Evolutionary conservation across 371 early-diverging fungal genomes (phyloP).

Genomic region (Apophysomyces variabilis): DNA sequence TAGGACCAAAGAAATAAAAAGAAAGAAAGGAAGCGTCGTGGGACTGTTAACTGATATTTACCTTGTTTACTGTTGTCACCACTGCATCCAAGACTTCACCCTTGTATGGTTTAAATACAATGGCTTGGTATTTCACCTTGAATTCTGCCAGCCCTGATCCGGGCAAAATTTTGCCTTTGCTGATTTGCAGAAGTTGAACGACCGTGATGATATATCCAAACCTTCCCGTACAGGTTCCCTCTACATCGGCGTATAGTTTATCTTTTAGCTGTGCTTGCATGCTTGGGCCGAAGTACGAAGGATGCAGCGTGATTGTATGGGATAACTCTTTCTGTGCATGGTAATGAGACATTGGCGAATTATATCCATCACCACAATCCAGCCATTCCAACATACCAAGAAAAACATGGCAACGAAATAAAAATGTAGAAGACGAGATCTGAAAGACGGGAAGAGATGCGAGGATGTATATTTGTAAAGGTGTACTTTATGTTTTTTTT

Average conservation of each 20-base stretch:
- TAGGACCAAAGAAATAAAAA: neutral
- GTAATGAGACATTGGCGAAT: conserved; percentile 10
- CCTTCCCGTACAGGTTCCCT: conserved; percentile 93
- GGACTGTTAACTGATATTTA: conserved; percentile 24
- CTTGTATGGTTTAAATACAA: conserved; percentile 97
- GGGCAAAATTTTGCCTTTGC: conserved; percentile 86
- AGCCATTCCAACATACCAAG: conserved; percentile 18
- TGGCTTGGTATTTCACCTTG: conserved; percentile 92
- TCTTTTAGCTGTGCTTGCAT: conserved; percentile 79
- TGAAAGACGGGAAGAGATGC: too few species aligned
- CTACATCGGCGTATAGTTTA: conserved; percentile 90
- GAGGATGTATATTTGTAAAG: too few species aligned
- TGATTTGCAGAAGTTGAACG: conserved; percentile 74
- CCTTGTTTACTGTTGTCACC: conserved; percentile 94
- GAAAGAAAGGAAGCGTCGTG: too few species aligned
- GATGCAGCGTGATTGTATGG: conserved; percentile 93
- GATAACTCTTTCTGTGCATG: conserved; percentile 73
- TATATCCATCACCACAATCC: neutral
- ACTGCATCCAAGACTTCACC: conserved; percentile 97
- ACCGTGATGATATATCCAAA: conserved; percentile 95
- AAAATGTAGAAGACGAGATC: neutral
- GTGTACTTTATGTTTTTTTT: too few species aligned
- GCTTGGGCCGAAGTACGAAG: conserved; percentile 88
- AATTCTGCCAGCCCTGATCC: conserved; percentile 94
- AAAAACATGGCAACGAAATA: conserved; percentile 19